Evolutionary conservation across 2,329 filamentous ascomycete species (phyloP), one percentile per base, ranked within the genome.

Genomic region (Apiospora pterosperma): DNA sequence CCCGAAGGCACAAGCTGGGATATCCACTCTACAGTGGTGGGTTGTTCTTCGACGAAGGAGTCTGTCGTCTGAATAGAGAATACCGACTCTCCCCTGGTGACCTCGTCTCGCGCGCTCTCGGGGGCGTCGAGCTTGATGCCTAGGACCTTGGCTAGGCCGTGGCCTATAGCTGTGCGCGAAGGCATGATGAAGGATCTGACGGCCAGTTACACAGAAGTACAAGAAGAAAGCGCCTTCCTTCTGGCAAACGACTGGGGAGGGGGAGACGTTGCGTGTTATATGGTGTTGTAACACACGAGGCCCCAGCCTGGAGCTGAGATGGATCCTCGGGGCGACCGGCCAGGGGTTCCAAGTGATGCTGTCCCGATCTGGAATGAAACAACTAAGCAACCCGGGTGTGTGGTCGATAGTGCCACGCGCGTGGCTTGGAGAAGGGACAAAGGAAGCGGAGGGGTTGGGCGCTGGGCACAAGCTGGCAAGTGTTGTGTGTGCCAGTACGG

Each of bases 1-100:
- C 81, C 76, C 0, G 82, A 82, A 0, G 95, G 96, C 0, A 86
- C 74, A 21, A 91, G 78, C 2, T 89, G 84, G 5, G 76, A 74
- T 16, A 98, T 68, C 87, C 89, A 97, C 73, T 97, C 93, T 7
- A 77, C 72, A 0, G 88, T 86, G 4, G 88, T 92, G 0, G 96
- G 95, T 66, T 92, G 90, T 23, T 90, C 84, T 74, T 99, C 95
- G 63, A 96, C 83, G 74, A 96, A 98, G 59, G 86, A 90, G 69
- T 95, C 90, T 48, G 88, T 86, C 1, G 89, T 92, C 52, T 86
- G 85, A 39, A 87, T 82, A 0, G 93, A 96, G 72, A 93, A 88
- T 65, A 91, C 84, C 1, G 93, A 96, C 76, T 96, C 93, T 70
- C 92, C 92, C 59, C 90, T 84, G 14, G 90, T 91, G 62, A 93